These are phyloP conservation scores for Sonneratia caseolaris DNA, from an alignment of 345 rosid species.

Conservation along the genomic window DNA sequence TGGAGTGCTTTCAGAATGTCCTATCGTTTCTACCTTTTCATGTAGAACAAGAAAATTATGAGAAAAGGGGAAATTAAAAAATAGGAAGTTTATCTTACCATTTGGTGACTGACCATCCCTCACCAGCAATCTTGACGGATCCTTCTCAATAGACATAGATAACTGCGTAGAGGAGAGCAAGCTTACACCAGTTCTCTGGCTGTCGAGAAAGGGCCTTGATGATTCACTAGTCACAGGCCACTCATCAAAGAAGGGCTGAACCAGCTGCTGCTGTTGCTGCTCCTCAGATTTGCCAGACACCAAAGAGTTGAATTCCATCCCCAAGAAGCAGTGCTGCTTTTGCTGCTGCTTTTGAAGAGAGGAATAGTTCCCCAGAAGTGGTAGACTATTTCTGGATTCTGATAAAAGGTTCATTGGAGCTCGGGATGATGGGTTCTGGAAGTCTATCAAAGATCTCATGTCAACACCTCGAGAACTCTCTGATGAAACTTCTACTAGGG, in stretches of 20 bases:
- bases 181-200: background rate
- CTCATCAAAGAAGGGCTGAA: slow-evolving; percentile 8
- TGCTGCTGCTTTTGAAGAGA: slow-evolving; percentile 8
- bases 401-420: slow-evolving; percentile 1
- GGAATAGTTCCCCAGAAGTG: background rate
- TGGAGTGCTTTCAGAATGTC: background rate
- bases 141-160: slow-evolving; percentile 4
- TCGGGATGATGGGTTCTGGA: slow-evolving; percentile 1
- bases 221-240: slow-evolving; percentile 4
- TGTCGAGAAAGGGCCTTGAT: slow-evolving; percentile 7
- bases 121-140: background rate
- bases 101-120: slow-evolving; percentile 6
- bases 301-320: background rate
- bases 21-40: background rate
- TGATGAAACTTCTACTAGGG: slow-evolving; percentile 10
- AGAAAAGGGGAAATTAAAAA: background rate
- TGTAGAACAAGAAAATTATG: background rate
- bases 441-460: slow-evolving; percentile 6
- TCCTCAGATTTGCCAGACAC: background rate
- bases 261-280: slow-evolving; percentile 6
- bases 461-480: slow-evolving; percentile 2
- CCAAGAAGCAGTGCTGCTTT: slow-evolving; percentile 6
- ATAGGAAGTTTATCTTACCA: background rate
- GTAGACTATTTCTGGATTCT: slow-evolving; percentile 1
- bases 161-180: slow-evolving; percentile 7